A percentile compares a stretch with the other conserved stretches of the same genome.
Conservation (phyloP, 1,284 basidiomycete species). For the Stygiomarasmius scandens region DNA sequence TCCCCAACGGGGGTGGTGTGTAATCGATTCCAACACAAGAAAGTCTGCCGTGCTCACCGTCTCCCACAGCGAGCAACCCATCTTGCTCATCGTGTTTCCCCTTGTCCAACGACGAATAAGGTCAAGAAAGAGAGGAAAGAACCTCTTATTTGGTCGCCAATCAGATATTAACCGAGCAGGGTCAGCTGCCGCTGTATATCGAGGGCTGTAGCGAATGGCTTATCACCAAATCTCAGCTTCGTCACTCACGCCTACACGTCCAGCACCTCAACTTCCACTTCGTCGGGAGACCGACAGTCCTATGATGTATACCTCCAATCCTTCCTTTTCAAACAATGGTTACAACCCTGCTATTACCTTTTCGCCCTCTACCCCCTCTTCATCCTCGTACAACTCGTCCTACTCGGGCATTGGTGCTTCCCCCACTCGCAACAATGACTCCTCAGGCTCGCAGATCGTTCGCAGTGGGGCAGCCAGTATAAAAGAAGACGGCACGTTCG, state of each 20-base stretch:
- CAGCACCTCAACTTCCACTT: slow-evolving; percentile 69
- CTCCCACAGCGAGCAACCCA: not conserved
- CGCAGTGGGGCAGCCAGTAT: slow-evolving; percentile 74
- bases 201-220: slow-evolving; percentile 7
- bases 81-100: not conserved
- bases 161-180: not conserved
- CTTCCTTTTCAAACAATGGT: slow-evolving; percentile 49
- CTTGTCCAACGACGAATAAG: not conserved
- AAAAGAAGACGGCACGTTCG: slow-evolving; percentile 85
- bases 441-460: slow-evolving; percentile 41
- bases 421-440: slow-evolving; percentile 58
- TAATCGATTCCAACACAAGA: too few species aligned
- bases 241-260: slow-evolving; percentile 38
- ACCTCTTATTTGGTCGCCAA: not conserved
- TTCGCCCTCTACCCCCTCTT: slow-evolving; percentile 52
- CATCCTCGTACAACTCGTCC: slow-evolving; percentile 59
- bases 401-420: slow-evolving; percentile 80
- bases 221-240: slow-evolving; percentile 18
- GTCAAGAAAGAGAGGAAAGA: too few species aligned
- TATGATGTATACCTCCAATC: slow-evolving; percentile 38
- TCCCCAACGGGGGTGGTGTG: too few species aligned
- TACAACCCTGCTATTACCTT: slow-evolving; percentile 63
- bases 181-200: not conserved
- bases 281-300: slow-evolving; percentile 45
- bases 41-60: too few species aligned